Conservation (phyloP, 2,329 filamentous ascomycete species). For the Calonectria fujianensis region DNA sequence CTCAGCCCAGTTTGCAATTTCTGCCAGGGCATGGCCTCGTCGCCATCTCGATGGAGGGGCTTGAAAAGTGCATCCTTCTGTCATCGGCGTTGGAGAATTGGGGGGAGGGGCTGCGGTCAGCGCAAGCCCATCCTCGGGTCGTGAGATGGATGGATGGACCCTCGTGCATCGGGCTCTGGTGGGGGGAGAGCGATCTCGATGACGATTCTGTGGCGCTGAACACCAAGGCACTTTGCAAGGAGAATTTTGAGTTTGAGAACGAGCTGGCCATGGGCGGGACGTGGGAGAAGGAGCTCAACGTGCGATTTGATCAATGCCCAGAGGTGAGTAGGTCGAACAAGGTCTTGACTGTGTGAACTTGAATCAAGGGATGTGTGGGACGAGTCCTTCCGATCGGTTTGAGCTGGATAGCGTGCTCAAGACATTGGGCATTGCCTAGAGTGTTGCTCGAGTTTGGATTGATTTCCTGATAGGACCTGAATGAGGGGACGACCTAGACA, state of each 20-base stretch:
- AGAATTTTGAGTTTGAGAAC: conserved; percentile 26
- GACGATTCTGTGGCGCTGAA: conserved; percentile 1
- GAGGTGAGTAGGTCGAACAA: neutral
- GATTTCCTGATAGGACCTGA: conserved; percentile 26
- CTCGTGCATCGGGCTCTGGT: conserved; percentile 37
- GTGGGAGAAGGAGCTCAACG: conserved; percentile 34
- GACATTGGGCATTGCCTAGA: conserved; percentile 2
- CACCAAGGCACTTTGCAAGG: conserved; percentile 35
- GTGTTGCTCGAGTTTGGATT: conserved; percentile 11
- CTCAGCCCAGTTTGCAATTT: conserved; percentile 25
- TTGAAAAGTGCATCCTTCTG: conserved; percentile 6
- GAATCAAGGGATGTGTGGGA: neutral
- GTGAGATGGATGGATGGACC: conserved; percentile 37
- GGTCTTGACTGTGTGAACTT: neutral
- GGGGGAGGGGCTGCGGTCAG: conserved; percentile 33
- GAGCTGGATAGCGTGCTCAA: neutral
- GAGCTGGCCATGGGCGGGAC: conserved; percentile 30
- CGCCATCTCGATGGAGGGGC: neutral
- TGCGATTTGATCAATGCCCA: conserved; percentile 40
- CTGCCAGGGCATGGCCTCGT: conserved; percentile 2
- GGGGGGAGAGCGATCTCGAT: conserved; percentile 32
- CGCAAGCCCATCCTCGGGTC: conserved; percentile 23
- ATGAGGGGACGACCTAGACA: conserved; percentile 22
- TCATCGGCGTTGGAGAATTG: conserved; percentile 19
- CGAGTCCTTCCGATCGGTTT: neutral